phyloP scores from a whole-genome alignment of 495 filamentous ascomycete species.

The Aspergillus sclerotiicarbonarius region DNA sequence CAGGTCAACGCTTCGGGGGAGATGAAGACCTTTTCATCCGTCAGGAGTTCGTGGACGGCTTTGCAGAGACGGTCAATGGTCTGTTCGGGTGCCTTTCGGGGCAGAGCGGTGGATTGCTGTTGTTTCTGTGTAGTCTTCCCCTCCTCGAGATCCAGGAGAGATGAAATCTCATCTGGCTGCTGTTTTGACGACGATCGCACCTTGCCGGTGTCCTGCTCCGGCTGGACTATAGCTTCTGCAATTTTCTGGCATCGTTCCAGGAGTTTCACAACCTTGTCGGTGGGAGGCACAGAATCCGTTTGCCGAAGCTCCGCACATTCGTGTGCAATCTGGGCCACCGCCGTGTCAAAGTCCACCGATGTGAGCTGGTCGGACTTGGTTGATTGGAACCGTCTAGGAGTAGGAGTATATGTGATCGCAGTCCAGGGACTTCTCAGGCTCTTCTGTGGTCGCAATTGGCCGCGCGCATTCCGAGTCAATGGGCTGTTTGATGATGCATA shows the following conservation, averaged over 20 bases:
- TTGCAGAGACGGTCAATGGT: slow-evolving; percentile 47
- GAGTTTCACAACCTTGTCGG: slow-evolving; percentile 37
- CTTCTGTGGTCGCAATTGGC: slow-evolving; percentile 19
- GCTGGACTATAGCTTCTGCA: slow-evolving; percentile 34
- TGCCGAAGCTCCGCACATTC: slow-evolving; percentile 29
- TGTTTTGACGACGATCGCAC: slow-evolving; percentile 12
- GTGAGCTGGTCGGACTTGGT: slow-evolving; percentile 15
- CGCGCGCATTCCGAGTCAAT: slow-evolving; percentile 12
- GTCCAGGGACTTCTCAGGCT: slow-evolving; percentile 4
- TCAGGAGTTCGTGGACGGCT: slow-evolving; percentile 62
- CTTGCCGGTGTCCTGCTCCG: slow-evolving; percentile 25
- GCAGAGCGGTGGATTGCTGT: slow-evolving; percentile 8
- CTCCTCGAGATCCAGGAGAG: slow-evolving; percentile 52
- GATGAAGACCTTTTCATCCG: slow-evolving; percentile 78
- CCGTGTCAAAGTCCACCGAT: slow-evolving; percentile 11
- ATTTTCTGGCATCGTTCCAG: slow-evolving; percentile 46
- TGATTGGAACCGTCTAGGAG: slow-evolving; percentile 14
- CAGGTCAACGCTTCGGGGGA: slow-evolving; percentile 62
- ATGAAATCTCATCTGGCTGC: slow-evolving; percentile 45
- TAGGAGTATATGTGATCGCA: neutral
- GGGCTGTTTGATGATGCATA: slow-evolving; percentile 13
- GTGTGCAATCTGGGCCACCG: slow-evolving; percentile 27
- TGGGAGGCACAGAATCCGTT: slow-evolving; percentile 36
- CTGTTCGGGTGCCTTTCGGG: slow-evolving; percentile 19
- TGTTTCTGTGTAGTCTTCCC: slow-evolving; percentile 23